Evolutionary conservation across 2,329 filamentous ascomycete species (phyloP), one percentile per base, ranked within the genome.

Genomic region (Emydomyces testavorans): DNA sequence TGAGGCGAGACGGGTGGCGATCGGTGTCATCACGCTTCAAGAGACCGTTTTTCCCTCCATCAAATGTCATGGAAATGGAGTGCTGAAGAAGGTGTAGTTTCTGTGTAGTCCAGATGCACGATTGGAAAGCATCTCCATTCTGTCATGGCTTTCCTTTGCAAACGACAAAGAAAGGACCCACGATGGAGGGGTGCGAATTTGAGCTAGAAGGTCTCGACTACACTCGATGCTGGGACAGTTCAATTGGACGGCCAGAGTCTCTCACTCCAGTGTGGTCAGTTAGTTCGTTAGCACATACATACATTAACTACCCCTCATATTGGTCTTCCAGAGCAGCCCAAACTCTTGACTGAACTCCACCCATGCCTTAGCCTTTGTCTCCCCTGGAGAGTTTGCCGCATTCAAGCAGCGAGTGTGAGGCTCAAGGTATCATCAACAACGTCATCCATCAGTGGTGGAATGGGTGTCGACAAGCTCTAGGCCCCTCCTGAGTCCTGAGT

Each of bases 151-250:
- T n/a, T n/a, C n/a, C n/a, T n/a, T n/a, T n/a, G n/a, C n/a, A n/a
- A 31, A 11, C 29, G 29, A 31, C 11, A 8, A 31, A 31, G 10
- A 31, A 31, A 31, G 29, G 29, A 10, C 10, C 29, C 32, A 18
- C 16, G n/a, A 41, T 41, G 38, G 38, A 41, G 38, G 38, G 38
- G 38, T 41, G 21, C n/a, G n/a, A n/a, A n/a, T n/a, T n/a, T n/a
- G 11, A 21, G 20, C 7, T 35, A 6, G n/a, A 6, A 35, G 13
- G 32, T 18, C 32, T 35, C 16, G 32, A 18, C n/a, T 15, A 6
- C 16, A 15, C 21, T 28, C 24, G 10, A 16, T 6, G 16, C 39
- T 32, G 26, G 39, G 16, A 28, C 16, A 23, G 26, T 38, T 20
- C 35, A 18, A 29, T 32, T 42, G 16, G 39, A 42, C 36, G 10